Evolutionary conservation across 2,329 filamentous ascomycete genomes (phyloP).

Genomic region (Cadophora malorum): DNA sequence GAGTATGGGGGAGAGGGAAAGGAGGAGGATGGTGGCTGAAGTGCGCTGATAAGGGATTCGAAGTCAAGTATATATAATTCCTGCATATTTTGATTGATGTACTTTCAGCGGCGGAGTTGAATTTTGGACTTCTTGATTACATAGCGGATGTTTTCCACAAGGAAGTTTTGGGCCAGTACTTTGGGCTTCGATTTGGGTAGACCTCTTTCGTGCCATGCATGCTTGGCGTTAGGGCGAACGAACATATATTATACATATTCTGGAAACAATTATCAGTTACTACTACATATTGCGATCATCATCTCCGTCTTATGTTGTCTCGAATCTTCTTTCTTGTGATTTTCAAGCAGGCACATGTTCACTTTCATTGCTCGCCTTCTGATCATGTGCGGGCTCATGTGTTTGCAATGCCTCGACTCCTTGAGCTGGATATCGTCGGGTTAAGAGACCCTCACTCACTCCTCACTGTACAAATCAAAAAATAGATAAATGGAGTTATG

Average conservation of each 20-base stretch:
- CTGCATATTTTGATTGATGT: not conserved
- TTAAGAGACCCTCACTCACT: too few relatives aligned
- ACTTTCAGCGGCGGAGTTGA: slow-evolving; percentile 6
- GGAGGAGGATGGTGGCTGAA: slow-evolving; percentile 16
- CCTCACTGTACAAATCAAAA: too few relatives aligned
- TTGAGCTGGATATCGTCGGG: too few relatives aligned
- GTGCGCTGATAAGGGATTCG: not conserved
- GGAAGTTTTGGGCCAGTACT: not conserved
- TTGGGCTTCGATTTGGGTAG: not conserved
- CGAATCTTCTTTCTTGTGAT: too few relatives aligned
- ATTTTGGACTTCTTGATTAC: not conserved
- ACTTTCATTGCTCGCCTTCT: too few relatives aligned
- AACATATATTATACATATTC: not conserved
- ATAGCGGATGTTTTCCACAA: not conserved
- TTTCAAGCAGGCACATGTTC: too few relatives aligned
- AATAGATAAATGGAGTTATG: not conserved
- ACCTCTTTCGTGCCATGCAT: not conserved
- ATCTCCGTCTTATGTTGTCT: too few relatives aligned
- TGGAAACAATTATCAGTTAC: too few relatives aligned
- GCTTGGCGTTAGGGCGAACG: slow-evolving; percentile 1
- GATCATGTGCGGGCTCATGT: too few relatives aligned
- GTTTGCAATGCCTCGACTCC: too few relatives aligned
- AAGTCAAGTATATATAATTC: not conserved
- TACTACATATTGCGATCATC: too few relatives aligned
- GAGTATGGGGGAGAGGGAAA: slow-evolving; percentile 11